Evolutionary conservation across 441 rosid species (phyloP).

Genomic region (Raphanus hybrid): DNA sequence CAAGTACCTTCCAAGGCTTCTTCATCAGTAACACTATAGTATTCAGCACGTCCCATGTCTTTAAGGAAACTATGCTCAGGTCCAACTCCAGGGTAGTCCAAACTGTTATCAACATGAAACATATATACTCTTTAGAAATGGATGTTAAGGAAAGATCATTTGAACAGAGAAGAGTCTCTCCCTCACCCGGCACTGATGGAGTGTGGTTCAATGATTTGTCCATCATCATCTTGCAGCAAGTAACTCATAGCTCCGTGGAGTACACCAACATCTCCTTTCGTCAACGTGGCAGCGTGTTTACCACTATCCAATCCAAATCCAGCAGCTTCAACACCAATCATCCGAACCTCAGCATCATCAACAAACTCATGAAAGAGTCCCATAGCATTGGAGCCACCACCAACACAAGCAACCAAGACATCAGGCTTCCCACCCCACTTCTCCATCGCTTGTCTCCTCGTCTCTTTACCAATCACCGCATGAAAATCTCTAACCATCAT

Average conservation of each 20-base stretch:
- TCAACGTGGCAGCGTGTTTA: constrained; percentile 92
- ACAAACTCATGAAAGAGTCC: constrained; percentile 94
- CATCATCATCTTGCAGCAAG: constrained; percentile 90
- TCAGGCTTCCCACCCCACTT: constrained; percentile 99
- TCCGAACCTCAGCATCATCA: constrained; percentile 70
- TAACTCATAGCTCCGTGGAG: constrained; percentile 98
- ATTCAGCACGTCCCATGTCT: constrained; percentile 85
- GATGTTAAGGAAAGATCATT: constrained; percentile 11
- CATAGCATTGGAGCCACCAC: constrained; percentile 95
- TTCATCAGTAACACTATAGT: constrained; percentile 79
- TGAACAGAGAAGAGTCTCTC: not conserved
- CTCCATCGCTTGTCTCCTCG: constrained; percentile 82
- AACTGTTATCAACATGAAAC: constrained; percentile 46
- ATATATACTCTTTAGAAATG: not conserved
- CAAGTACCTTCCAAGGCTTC: constrained; percentile 86
- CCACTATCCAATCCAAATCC: constrained; percentile 94
- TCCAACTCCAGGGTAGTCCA: constrained; percentile 99
- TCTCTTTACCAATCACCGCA: constrained; percentile 85
- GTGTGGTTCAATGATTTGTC: constrained; percentile 92
- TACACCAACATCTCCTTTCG: constrained; percentile 88
- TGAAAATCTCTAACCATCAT: constrained; percentile 97
- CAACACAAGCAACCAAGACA: constrained; percentile 88
- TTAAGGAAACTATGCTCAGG: constrained; percentile 97
- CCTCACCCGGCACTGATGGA: constrained; percentile 91
- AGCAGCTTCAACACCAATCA: constrained; percentile 96